Conservation (phyloP, 2,329 filamentous ascomycete species). For the Verticillium tricorpus region DNA sequence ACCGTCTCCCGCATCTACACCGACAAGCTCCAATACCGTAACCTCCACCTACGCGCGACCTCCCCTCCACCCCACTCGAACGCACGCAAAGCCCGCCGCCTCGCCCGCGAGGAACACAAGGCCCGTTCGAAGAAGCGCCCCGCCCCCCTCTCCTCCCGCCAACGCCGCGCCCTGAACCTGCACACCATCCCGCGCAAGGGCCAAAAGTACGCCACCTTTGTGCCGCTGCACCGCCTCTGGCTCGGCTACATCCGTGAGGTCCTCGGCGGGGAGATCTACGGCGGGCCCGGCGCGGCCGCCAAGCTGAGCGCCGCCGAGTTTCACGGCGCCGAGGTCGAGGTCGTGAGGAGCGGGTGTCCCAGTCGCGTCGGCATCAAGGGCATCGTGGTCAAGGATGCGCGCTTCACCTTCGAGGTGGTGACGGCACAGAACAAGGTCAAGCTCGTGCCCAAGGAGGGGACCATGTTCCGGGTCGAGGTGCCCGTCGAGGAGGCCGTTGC, state of each 20-base stretch:
- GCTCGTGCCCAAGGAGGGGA: slow-evolving; percentile 83
- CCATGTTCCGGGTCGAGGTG: slow-evolving; percentile 74
- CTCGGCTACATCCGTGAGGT: slow-evolving; percentile 79
- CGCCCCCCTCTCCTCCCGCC: slow-evolving; percentile 71
- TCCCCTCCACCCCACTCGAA: slow-evolving; percentile 59
- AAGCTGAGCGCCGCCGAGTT: slow-evolving; percentile 84
- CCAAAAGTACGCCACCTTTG: slow-evolving; percentile 70
- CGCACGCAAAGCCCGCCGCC: slow-evolving; percentile 53
- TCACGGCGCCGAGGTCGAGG: slow-evolving; percentile 79
- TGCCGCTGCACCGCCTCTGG: slow-evolving; percentile 76
- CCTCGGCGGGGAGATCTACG: slow-evolving; percentile 56
- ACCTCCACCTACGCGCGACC: slow-evolving; percentile 72
- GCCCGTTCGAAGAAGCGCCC: slow-evolving; percentile 44
- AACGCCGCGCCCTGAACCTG: slow-evolving; percentile 69
- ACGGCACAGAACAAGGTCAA: slow-evolving; percentile 68
- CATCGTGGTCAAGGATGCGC: slow-evolving; percentile 85
- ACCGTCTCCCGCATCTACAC: slow-evolving; percentile 67
- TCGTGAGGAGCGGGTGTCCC: slow-evolving; percentile 76
- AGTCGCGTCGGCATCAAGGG: slow-evolving; percentile 79
- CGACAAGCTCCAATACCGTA: slow-evolving; percentile 79
- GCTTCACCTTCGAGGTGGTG: slow-evolving; percentile 80
- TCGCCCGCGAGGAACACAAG: slow-evolving; percentile 37
- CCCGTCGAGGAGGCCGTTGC: slow-evolving; percentile 28
- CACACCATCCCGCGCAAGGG: slow-evolving; percentile 68
- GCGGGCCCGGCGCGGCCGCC: slow-evolving; percentile 57